Evolutionary conservation across 768 basidiomycete genomes (phyloP).

Genomic region (Hemileccinum impolitum): DNA sequence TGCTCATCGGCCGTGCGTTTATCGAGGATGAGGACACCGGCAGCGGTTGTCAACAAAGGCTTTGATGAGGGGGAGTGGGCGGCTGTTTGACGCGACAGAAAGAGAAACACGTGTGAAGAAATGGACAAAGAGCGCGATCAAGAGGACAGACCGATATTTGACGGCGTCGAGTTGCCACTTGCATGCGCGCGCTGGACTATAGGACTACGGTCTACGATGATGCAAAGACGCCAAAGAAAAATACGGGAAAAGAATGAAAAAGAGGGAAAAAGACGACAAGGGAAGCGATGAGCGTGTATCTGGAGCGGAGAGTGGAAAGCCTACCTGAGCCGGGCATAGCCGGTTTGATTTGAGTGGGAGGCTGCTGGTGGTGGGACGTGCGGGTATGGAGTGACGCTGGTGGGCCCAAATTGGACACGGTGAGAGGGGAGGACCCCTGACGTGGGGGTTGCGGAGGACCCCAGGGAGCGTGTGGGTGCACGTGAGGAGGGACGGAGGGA

Average conservation of each 20-base stretch:
- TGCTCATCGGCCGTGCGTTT: conserved; percentile 31
- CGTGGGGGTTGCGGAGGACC: conserved; percentile 26
- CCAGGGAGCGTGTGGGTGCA: conserved; percentile 31
- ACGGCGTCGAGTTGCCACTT: conserved; percentile 23
- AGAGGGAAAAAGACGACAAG: background rate
- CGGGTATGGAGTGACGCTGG: conserved; percentile 25
- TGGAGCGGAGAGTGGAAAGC: background rate
- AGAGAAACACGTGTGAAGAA: background rate
- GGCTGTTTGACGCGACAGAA: conserved; percentile 8
- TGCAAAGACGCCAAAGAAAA: conserved; percentile 7
- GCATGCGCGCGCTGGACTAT: conserved; percentile 25
- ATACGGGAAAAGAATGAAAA: conserved; percentile 1
- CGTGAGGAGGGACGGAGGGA: conserved; percentile 29
- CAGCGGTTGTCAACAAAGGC: conserved; percentile 22
- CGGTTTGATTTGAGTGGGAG: conserved; percentile 29
- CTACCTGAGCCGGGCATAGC: conserved; percentile 33
- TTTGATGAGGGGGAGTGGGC: conserved; percentile 29
- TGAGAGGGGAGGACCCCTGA: conserved; percentile 32
- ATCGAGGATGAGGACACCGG: conserved; percentile 28
- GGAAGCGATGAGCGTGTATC: conserved; percentile 3
- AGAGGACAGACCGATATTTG: conserved; percentile 22
- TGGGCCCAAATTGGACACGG: conserved; percentile 24
- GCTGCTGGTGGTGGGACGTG: conserved; percentile 27
- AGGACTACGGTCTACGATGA: conserved; percentile 28
- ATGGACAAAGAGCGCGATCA: background rate